Base-by-base conservation (phyloP, 2,329 filamentous ascomycete species). In the Botryotinia globosa region DNA sequence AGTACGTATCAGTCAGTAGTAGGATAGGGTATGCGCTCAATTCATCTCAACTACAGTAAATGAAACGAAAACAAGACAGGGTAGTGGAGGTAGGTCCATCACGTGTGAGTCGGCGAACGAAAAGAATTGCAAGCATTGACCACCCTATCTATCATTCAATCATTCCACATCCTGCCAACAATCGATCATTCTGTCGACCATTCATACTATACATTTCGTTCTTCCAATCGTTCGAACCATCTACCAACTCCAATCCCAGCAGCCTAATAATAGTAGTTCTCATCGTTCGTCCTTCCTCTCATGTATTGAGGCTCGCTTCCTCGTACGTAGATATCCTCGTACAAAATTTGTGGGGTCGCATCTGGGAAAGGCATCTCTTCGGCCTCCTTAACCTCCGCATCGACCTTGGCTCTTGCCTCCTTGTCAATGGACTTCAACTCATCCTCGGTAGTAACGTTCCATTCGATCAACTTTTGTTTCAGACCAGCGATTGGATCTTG, bases 381-480 rank as follows among this genome's bases (percentile, higher is more conserved):
- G 71, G 96, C 96, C 80, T 89, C 87, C 75, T 92, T 92, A 73
- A 98, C 95, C 87, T 99, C 95, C 77, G 89, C 91, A 83, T 96
- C 94, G 81, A 99, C 94, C 81, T 90, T 87, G 82, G 85, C 87
- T 81, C 94, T 91, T 29, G 96, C 94, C 81, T 97, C 90, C 90
- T 98, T 98, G 87, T 99, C 96, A 78, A 99, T 90, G 77, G 83
- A 83, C 92, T 99, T 99, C 83, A 99, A 91, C 85, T 98, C 95
- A 58, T 98, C 94, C 87, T 99, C 96, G 74, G 88, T 90, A 78
- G 91, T 91, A 77, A 99, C 92, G 74, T 89, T 89, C 96, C 96
- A 99, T 85, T 99, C 96, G 73, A 99, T 86, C 77, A 99, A 91
- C 88, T 97, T 97, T 87, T 96, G 92, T 91, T 98, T 98, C 79